Evolutionary conservation across 768 basidiomycete genomes (phyloP), one percentile per base, ranked within the genome.

Genomic region (Tricholoma saponaceum): DNA sequence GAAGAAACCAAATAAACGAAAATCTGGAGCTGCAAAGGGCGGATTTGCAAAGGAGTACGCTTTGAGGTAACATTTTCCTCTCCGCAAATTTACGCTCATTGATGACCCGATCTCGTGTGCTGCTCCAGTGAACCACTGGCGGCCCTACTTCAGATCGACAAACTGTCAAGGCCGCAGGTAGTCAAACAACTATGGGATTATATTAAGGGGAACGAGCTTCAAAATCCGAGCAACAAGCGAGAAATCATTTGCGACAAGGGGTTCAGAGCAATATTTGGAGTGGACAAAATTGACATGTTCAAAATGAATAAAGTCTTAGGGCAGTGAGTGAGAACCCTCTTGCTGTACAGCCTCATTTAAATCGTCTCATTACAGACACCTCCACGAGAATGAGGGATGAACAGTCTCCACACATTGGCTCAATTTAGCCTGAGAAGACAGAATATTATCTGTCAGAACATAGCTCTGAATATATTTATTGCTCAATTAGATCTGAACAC

Each of bases 171-270:
- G 25, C 92, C 92, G 4, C 92, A 95, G 67, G 89, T 91, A 41
- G 95, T 97, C 49, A 96, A 96, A 70, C 84, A 83, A 56, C 74
- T 97, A 10, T 97, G 95, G 95, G 83, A 81, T 12, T 87, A 96
- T 70, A 95, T 97, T 70, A 95, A 91, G 68, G 78, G 68, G 13
- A 81, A 92, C 57, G 78, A 84, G 26, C 76, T 95, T 46, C 94
- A 98, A 74, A 95, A 98, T 67, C 92, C 92, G 5, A 70, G 67
- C 1, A 91, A 96, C 71, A 89, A 79, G 72, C 83, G 84, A 55
- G 92, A 91, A 69, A 97, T 98, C 60, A 62, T 93, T 2, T 95
- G 94, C 66, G 94, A 98, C 70, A 75, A 79, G 16, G 76, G 71
- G 16, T 68, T 97, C 63, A 81, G 79, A 65, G 83, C 86, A 5